Percentiles rank a stretch among this genome's conserved stretches.
phyloP scores from a whole-genome alignment of 352 stramenopile genomes.

The Phytophthora constricta region DNA sequence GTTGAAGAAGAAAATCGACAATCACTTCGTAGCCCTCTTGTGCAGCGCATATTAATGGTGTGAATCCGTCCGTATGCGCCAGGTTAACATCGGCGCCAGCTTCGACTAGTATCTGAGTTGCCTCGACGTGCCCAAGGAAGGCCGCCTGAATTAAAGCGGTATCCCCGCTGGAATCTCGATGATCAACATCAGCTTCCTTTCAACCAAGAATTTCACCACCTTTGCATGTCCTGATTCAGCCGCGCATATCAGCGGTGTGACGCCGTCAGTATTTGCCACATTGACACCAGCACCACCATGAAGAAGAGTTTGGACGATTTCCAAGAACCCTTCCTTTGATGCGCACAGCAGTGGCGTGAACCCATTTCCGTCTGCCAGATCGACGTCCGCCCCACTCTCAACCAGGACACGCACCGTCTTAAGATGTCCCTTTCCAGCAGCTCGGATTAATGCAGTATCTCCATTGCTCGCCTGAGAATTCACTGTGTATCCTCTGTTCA shows the following conservation, averaged over 20 bases:
- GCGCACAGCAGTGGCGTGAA: slow-evolving; percentile 10
- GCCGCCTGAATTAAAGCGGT: slow-evolving; percentile 2
- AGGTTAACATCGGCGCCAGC: not conserved
- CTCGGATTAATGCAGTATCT: not conserved
- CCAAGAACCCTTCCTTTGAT: slow-evolving; percentile 1
- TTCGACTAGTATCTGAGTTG: not conserved
- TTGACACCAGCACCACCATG: not conserved
- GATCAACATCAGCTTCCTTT: slow-evolving; percentile 2
- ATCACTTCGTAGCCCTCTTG: slow-evolving; percentile 7
- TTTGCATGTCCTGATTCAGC: slow-evolving; percentile 2
- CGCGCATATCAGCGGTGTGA: slow-evolving; percentile 1
- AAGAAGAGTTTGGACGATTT: not conserved
- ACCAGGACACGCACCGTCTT: not conserved
- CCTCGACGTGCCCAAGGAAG: slow-evolving; percentile 5
- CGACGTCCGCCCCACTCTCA: slow-evolving; percentile 7
- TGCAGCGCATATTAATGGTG: slow-evolving; percentile 8
- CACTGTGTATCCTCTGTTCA: not conserved
- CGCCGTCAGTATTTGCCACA: not conserved
- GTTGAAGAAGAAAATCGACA: slow-evolving; percentile 2
- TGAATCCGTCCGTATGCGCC: not conserved
- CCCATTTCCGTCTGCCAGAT: slow-evolving; percentile 6
- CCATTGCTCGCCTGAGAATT: not conserved
- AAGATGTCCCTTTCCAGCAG: not conserved
- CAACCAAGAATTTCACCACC: not conserved
- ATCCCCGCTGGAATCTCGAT: not conserved